A percentile compares a stretch with the other conserved stretches of the same genome.
phyloP scores from a whole-genome alignment of 1,284 basidiomycete species.

The Mycena citricolor region DNA sequence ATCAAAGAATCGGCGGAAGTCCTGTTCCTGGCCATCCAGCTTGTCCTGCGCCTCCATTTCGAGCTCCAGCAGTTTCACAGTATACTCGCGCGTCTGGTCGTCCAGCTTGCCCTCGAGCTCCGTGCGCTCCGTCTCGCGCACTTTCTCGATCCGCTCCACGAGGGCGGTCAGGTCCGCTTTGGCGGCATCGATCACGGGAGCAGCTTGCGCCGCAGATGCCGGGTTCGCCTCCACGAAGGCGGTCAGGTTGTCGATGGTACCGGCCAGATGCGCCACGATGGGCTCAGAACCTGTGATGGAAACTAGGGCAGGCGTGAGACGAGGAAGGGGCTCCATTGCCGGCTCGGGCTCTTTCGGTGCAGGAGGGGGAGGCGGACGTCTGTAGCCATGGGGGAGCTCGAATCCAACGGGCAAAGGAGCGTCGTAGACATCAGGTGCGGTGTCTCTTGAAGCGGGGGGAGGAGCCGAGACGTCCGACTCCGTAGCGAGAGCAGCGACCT shows the following conservation, averaged over 20 bases:
- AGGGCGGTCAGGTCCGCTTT: conserved; percentile 84
- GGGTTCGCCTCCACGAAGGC: conserved; percentile 79
- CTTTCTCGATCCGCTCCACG: conserved; percentile 74
- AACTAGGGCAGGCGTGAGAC: conserved; percentile 80
- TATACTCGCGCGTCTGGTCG: conserved; percentile 84
- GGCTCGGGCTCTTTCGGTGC: conserved; percentile 31
- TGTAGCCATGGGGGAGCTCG: conserved; percentile 88
- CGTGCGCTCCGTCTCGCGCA: conserved; percentile 79
- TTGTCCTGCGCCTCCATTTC: conserved; percentile 85
- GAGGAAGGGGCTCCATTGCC: conserved; percentile 54
- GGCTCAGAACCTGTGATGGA: conserved; percentile 79
- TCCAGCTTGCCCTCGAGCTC: conserved; percentile 81
- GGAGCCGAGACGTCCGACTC: conserved; percentile 33
- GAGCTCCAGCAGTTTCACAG: conserved; percentile 76
- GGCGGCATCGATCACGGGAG: conserved; percentile 72
- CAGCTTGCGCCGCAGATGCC: conserved; percentile 63
- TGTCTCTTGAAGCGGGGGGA: conserved; percentile 30
- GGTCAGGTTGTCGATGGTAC: conserved; percentile 91
- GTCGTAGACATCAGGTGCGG: conserved; percentile 58
- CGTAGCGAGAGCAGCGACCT: conserved; percentile 21
- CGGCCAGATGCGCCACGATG: conserved; percentile 88
- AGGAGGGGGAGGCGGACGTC: conserved; percentile 52
- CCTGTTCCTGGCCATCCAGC: conserved; percentile 83
- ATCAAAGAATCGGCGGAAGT: conserved; percentile 82
- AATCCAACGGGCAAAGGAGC: conserved; percentile 85